phyloP scores from a whole-genome alignment of 2,329 filamentous ascomycete genomes.

The Fusarium chuoi region DNA sequence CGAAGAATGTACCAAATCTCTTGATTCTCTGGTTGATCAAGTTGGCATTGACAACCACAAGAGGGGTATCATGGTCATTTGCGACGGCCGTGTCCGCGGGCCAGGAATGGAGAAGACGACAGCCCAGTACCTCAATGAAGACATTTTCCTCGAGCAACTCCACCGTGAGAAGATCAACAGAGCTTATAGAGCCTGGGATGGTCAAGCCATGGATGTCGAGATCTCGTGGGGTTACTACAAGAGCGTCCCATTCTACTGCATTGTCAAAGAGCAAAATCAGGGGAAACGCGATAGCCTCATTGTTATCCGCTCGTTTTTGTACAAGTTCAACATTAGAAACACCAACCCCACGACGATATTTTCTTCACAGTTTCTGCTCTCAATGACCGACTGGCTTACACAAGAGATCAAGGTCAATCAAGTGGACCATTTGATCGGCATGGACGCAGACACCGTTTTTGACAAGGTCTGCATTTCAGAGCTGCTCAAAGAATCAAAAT shows the following conservation, averaged over 20 bases:
- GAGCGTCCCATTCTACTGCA: constrained; percentile 54
- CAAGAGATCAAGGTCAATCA: constrained; percentile 44
- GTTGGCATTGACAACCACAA: constrained; percentile 34
- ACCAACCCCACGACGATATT: constrained; percentile 51
- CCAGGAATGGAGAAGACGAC: constrained; percentile 40
- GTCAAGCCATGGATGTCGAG: constrained; percentile 51
- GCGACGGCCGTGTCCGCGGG: constrained; percentile 39
- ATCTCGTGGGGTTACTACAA: constrained; percentile 52
- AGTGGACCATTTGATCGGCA: constrained; percentile 52
- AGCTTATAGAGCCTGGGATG: constrained; percentile 53
- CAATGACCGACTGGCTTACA: constrained; percentile 48
- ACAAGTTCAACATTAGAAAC: constrained; percentile 55
- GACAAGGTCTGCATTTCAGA: constrained; percentile 51
- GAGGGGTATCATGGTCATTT: constrained; percentile 39
- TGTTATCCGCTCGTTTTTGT: constrained; percentile 53
- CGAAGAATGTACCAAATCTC: constrained; percentile 48
- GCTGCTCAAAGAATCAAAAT: constrained; percentile 49
- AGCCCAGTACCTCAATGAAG: constrained; percentile 51
- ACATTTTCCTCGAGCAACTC: constrained; percentile 49
- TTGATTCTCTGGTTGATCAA: constrained; percentile 47
- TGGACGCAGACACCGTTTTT: constrained; percentile 56
- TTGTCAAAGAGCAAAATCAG: constrained; percentile 56
- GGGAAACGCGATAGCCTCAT: constrained; percentile 57
- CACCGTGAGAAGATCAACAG: constrained; percentile 45
- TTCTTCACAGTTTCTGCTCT: constrained; percentile 48